Percentiles rank a stretch among this genome's conserved stretches.
Conservation (phyloP, 129 eudicot genomes). For the Ambrosia artemisiifolia region DNA sequence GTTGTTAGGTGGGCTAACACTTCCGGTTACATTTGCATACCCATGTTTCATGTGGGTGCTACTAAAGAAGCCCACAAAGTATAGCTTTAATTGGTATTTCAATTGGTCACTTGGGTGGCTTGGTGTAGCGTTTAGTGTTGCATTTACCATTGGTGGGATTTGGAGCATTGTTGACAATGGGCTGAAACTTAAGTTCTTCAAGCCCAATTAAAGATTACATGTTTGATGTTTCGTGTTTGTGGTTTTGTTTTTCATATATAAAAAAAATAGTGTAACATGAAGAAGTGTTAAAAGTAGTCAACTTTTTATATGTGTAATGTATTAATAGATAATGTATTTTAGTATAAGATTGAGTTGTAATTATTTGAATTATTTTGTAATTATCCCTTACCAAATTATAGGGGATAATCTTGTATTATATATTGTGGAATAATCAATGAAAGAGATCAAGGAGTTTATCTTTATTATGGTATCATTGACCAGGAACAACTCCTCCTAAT, state of each 20-base stretch:
- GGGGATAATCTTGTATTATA: no score
- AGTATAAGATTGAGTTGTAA: no score
- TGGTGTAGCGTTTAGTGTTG: conserved; percentile 82
- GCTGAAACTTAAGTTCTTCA: conserved; percentile 78
- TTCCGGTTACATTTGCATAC: conserved; percentile 93
- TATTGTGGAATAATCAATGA: no score
- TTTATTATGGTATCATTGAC: no score
- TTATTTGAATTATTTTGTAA: no score
- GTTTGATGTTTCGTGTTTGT: conserved; percentile 23
- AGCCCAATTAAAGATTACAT: conserved; percentile 41
- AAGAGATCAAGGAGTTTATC: no score
- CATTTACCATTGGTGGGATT: conserved; percentile 82
- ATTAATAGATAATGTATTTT: no score
- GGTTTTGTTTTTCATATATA: conserved; percentile 12
- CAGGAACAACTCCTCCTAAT: no score
- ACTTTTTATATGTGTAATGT: neutral
- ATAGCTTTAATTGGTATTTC: conserved; percentile 82
- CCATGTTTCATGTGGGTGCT: conserved; percentile 99
- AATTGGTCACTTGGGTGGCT: conserved; percentile 91
- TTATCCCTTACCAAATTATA: no score
- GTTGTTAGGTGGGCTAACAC: conserved; percentile 81
- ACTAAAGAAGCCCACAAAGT: conserved; percentile 69
- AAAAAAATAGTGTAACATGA: neutral
- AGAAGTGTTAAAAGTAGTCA: no score
- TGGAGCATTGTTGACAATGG: conserved; percentile 92